Conservation (phyloP, 345 rosid species). For the Iberis pinnata region DNA sequence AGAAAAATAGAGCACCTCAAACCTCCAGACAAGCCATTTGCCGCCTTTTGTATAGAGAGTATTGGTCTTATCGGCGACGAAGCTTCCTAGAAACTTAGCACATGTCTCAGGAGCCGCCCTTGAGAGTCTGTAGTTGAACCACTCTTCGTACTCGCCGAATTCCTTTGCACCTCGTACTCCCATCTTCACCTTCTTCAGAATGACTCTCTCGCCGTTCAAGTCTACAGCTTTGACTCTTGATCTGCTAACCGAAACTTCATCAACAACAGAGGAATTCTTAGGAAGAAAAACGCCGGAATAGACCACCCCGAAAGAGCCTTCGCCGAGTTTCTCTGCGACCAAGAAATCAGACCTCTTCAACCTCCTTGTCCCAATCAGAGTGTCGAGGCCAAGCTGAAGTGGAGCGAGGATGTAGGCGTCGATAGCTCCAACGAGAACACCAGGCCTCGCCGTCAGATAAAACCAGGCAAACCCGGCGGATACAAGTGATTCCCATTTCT, state of each 20-base stretch:
- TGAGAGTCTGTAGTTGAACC: conserved; percentile 94
- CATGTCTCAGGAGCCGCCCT: conserved; percentile 98
- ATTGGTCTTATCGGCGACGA: conserved; percentile 67
- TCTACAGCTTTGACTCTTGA: conserved; percentile 38
- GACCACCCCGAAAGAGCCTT: conserved; percentile 90
- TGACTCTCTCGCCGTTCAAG: conserved; percentile 50
- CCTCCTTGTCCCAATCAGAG: conserved; percentile 63
- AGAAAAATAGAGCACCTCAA: too few species aligned
- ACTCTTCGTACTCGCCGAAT: conserved; percentile 87
- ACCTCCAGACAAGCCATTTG: conserved; percentile 99
- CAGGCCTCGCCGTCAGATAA: conserved; percentile 89
- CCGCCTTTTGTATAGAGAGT: conserved; percentile 63
- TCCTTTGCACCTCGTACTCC: conserved; percentile 79
- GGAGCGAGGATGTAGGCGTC: conserved; percentile 87
- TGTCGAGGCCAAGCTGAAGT: conserved; percentile 59
- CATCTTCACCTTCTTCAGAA: conserved; percentile 80
- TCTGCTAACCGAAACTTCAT: conserved; percentile 36
- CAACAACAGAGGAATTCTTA: conserved; percentile 36
- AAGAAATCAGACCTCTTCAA: conserved; percentile 64
- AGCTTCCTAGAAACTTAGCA: conserved; percentile 85
- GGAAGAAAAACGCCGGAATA: conserved; percentile 75
- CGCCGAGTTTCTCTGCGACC: conserved; percentile 71
- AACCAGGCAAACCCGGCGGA: conserved; percentile 61
- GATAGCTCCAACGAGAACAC: conserved; percentile 81
- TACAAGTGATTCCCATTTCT: conserved; percentile 54